Percentiles rank a stretch among this genome's conserved stretches.
Conservation (phyloP, 768 basidiomycete species). For the Leccinum subtestaceum region DNA sequence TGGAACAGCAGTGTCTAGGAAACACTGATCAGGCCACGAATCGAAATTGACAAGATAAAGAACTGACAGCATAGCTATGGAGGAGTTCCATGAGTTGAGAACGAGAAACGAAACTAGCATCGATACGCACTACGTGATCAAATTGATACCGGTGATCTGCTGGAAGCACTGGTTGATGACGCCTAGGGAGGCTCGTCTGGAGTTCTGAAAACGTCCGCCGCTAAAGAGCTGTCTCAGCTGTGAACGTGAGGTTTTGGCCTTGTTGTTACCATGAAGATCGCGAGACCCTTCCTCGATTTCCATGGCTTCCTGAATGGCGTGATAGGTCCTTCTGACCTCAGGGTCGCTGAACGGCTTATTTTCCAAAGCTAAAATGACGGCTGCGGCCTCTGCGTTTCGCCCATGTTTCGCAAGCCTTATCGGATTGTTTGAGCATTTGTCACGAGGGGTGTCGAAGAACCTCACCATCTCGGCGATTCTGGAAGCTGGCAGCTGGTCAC, state of each 20-base stretch:
- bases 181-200: constrained; percentile 55
- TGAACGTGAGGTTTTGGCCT: constrained; percentile 7
- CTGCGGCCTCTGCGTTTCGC: constrained; percentile 52
- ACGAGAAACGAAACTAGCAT: neutral
- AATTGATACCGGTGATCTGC: constrained; percentile 65
- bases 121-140: constrained; percentile 58
- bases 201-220: constrained; percentile 57
- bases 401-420: constrained; percentile 55
- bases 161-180: constrained; percentile 64
- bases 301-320: constrained; percentile 50
- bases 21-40: neutral
- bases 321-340: constrained; percentile 46
- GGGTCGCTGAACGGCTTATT: constrained; percentile 47
- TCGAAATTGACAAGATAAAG: neutral
- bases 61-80: constrained; percentile 33
- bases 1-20: constrained; percentile 48
- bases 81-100: constrained; percentile 16
- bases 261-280: neutral
- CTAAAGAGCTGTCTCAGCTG: constrained; percentile 54
- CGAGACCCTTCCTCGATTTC: constrained; percentile 5
- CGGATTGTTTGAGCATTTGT: neutral
- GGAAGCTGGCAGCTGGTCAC: constrained; percentile 40
- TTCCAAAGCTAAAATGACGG: constrained; percentile 61
- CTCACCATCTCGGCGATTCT: constrained; percentile 57
- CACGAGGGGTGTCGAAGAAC: neutral